phyloP scores from a whole-genome alignment of 768 basidiomycete species.

The Cystofilobasidium ferigula region DNA sequence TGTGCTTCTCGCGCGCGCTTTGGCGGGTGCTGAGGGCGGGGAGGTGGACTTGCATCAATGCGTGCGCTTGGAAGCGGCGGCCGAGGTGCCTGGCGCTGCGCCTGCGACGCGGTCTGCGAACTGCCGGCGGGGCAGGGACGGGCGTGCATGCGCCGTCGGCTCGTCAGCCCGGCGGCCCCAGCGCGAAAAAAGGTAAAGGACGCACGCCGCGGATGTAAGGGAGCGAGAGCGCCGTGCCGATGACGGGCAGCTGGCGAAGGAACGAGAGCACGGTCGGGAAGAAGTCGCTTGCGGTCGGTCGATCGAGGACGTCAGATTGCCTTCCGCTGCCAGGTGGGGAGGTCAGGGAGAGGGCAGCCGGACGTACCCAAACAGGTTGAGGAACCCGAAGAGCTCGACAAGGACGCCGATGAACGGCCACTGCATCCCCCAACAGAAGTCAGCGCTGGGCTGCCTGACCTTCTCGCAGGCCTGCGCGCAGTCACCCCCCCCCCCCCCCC shows the following conservation, averaged over 20 bases:
- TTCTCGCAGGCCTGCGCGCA: too few relatives aligned
- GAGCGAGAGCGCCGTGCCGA: conserved; percentile 72
- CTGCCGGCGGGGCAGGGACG: background rate
- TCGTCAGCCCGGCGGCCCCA: too few relatives aligned
- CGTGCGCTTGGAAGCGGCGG: too few relatives aligned
- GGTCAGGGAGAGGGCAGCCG: conserved; percentile 26
- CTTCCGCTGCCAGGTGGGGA: too few relatives aligned
- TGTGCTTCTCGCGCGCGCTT: too few relatives aligned
- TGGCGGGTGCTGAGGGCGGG: too few relatives aligned
- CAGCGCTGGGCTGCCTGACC: too few relatives aligned
- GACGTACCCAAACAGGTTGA: conserved; percentile 88
- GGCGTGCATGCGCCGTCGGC: background rate
- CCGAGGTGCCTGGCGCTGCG: background rate
- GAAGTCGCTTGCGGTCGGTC: conserved; percentile 62
- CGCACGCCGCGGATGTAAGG: conserved; percentile 74
- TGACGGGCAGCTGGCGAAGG: conserved; percentile 79
- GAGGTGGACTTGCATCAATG: too few relatives aligned
- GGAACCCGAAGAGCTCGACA: conserved; percentile 90
- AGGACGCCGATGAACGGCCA: conserved; percentile 89
- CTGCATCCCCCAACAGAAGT: conserved; percentile 10
- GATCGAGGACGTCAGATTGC: too few relatives aligned
- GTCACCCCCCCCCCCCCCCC: too few relatives aligned
- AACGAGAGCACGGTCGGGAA: conserved; percentile 97
- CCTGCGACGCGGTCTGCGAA: background rate
- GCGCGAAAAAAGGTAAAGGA: background rate